A percentile compares a stretch with the other conserved stretches of the same genome.
These are phyloP conservation scores for Teunomyces lycoperdinae DNA, from an alignment of 805 yeast genomes.

Conservation along the genomic window DNA sequence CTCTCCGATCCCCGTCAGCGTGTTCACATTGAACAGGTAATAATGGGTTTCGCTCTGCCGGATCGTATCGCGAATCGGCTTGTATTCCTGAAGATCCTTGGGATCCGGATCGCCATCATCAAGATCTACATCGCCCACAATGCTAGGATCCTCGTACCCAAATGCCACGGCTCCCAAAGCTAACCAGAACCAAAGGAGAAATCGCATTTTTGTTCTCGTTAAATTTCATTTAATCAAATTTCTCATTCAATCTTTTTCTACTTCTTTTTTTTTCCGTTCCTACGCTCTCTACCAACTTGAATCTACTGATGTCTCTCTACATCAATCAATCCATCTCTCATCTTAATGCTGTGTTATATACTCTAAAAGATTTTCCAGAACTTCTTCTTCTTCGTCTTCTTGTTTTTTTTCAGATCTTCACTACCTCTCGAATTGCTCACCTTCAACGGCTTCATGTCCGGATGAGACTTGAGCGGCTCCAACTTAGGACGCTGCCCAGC, in stretches of 20 bases:
- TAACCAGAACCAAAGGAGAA: background rate
- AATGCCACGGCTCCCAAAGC: background rate
- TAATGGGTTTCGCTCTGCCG: slow-evolving; percentile 37
- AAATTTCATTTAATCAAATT: background rate
- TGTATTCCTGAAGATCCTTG: slow-evolving; percentile 33
- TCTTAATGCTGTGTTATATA: background rate
- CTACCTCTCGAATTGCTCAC: background rate
- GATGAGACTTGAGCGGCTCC: slow-evolving; percentile 39
- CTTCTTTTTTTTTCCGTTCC: background rate
- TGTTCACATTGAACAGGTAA: slow-evolving; percentile 44
- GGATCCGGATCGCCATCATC: slow-evolving; percentile 7
- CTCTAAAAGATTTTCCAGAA: slow-evolving; percentile 33
- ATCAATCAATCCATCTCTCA: background rate
- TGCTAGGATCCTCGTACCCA: background rate
- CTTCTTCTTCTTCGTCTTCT: slow-evolving; percentile 27
- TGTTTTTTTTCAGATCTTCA: background rate
- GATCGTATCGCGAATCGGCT: slow-evolving; percentile 35
- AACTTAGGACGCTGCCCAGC: slow-evolving; percentile 21
- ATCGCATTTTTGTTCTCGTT: background rate
- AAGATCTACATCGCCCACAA: background rate
- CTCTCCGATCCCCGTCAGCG: slow-evolving; percentile 43
- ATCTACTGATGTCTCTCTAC: background rate
- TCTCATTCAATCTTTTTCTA: too few relatives aligned
- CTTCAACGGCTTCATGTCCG: slow-evolving; percentile 22
- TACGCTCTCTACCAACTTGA: background rate